Base-by-base conservation (phyloP, 169 alveolate species). In the Perkinsus olseni region DNA sequence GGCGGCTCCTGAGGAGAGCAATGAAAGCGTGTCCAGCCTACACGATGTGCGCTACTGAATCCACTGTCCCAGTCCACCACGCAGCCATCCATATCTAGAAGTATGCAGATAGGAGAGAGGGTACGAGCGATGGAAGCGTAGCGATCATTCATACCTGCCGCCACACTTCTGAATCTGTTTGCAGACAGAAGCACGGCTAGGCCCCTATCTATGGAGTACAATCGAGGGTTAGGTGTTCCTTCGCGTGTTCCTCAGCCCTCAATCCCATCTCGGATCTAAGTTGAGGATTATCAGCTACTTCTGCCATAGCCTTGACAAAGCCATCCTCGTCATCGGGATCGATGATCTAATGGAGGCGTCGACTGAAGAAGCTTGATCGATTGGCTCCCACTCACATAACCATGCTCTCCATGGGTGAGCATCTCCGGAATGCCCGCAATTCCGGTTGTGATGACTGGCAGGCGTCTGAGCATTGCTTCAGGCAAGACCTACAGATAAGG, bases 401-500 rank as follows among this genome's bases (percentile, higher is more conserved):
- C 92, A 13, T 91, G 74, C 74, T 21, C 92, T n/a, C 92, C 92
- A 24, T 91, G 38, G 31, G 92, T 91, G 6, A 91, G 38, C 92
- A 91, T 91, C 74, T 91, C 92, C n/a, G 92, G 92, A 11, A 91
- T 91, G 17, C 92, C 92, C 0, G 92, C 92, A 38, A 91, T 91
- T 36, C 92, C 92, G 24, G 92, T 91, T 3, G 92, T 91, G 38
- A 91, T 11, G 17, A 91, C 92, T 34, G 92, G 92, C 21, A 8
- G 24, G 31, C 74, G 10, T 31, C 92, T 40, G 20, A 50, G 74
- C 92, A 91, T 91, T 38, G 92, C 36, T 38, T 91, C 92, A 8
- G 92, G 74, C 21, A 91, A 1, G 74, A 91, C 92, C 51, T 45
- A 45, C 17, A 45, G 17, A 45, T 17, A 17, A 10, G 62, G 17